Percentiles rank a stretch among this genome's conserved stretches.
Evolutionary conservation across 805 yeast species (phyloP).

Genomic region (Lachancea fermentati): DNA sequence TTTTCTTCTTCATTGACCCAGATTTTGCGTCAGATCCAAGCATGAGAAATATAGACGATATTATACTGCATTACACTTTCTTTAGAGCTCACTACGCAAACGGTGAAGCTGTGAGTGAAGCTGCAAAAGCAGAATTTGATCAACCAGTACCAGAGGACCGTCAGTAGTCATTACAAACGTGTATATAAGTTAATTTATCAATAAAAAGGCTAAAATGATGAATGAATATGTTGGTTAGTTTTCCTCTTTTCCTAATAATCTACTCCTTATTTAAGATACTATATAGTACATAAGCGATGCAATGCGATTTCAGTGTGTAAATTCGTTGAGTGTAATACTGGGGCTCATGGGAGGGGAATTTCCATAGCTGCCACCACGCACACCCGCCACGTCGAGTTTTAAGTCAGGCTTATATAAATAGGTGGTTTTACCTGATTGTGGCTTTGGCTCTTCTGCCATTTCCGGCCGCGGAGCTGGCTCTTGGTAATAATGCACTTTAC

Average conservation of each 20-base stretch:
- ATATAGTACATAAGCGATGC: constrained; percentile 18
- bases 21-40: constrained; percentile 90
- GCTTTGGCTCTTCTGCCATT: constrained; percentile 2
- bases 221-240: too few species aligned
- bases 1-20: constrained; percentile 94
- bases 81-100: constrained; percentile 54
- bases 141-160: constrained; percentile 2
- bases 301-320: constrained; percentile 11
- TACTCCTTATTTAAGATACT: background rate
- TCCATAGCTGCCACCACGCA: background rate
- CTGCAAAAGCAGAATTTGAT: constrained; percentile 10
- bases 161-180: background rate
- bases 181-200: background rate
- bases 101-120: constrained; percentile 33
- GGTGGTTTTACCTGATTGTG: constrained; percentile 5
- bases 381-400: constrained; percentile 1
- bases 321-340: constrained; percentile 19
- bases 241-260: background rate
- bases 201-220: too few species aligned
- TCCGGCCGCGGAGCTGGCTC: constrained; percentile 27
- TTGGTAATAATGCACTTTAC: constrained; percentile 24
- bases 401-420: constrained; percentile 9
- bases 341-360: constrained; percentile 17
- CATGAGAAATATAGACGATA: constrained; percentile 85
- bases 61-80: constrained; percentile 87